These are phyloP conservation scores for Acanthamoeba divionensis DNA, from an alignment of 208 protist genomes.

Conservation along the genomic window DNA sequence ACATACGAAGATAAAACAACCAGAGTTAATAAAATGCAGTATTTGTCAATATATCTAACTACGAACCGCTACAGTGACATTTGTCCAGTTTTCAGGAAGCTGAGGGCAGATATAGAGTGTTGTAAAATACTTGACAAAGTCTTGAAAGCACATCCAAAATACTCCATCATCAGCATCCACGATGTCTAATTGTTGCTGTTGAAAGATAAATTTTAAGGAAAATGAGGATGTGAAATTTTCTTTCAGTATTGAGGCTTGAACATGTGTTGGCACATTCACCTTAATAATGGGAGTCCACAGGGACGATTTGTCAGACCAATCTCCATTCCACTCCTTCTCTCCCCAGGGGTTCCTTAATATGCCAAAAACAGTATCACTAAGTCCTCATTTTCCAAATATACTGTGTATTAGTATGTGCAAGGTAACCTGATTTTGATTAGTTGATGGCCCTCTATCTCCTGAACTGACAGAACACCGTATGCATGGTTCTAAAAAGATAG, in stretches of 20 bases:
- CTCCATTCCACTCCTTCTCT: conserved; percentile 46
- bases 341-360: conserved; percentile 46
- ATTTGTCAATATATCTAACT: background rate
- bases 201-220: background rate
- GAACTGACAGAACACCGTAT: background rate
- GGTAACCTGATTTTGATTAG: no score
- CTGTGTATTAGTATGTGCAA: no score
- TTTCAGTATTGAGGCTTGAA: no score
- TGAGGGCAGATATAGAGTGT: conserved; percentile 7
- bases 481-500: background rate
- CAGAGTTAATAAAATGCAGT: background rate
- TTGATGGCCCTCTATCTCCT: no score
- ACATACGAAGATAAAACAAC: no score
- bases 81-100: background rate
- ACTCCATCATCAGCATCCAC: conserved; percentile 46
- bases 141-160: conserved; percentile 52
- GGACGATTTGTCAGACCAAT: conserved; percentile 48
- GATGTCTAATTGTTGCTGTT: conserved; percentile 14
- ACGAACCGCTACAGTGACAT: background rate
- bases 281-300: conserved; percentile 44
- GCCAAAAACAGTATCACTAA: no score
- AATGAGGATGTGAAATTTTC: no score
- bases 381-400: no score
- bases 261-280: background rate
- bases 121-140: conserved; percentile 42